Base-by-base conservation (phyloP, 2,329 filamentous ascomycete genomes). In the Cladophialophora psammophila region DNA sequence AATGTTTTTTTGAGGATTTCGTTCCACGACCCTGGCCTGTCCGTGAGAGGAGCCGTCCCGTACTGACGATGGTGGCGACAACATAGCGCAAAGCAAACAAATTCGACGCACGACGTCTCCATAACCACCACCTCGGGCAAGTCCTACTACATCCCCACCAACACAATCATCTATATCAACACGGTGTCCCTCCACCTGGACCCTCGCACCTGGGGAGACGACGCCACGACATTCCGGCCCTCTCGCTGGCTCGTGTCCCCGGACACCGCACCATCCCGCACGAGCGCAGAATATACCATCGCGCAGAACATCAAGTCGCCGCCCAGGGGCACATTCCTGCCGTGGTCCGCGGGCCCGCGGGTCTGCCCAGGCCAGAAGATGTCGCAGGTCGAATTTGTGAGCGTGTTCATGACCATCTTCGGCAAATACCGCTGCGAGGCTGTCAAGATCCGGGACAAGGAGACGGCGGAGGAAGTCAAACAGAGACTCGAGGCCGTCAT, bases 331-430 rank as follows among this genome's bases (percentile, higher is more conserved):
- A 74, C 76, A 0, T 87, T 80, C 66, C 52, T 81, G 1, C 79
- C 84, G 0, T 87, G 84, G 83, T 81, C 82, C 0, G 73, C 69
- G 3, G 84, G 85, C 0, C 83, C 84, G 10, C 74, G 85, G 5
- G 74, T 82, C 3, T 87, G 85, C 71, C 83, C 84, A 0, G 85
- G 85, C 0, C 78, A 82, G 76, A 86, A 85, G 71, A 84, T 87
- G 78, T 78, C 84, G 1, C 82, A 87, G 74, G 84, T 87, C 1
- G 85, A 87, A 72, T 86, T 86, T 72, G 79, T 81, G 3, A 80
- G 79, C 12, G 79, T 82, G 2, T 71, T 87, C 31, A 72, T 80
- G 64, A 77, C 78, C 1, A 69, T 85, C 12, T 75, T 84, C 36
- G 69, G 75, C 15, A 26, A 63, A 31, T 73, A 74, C 56, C 58